phyloP scores from a whole-genome alignment of 169 alveolate genomes.

The Eimeria tenella region DNA sequence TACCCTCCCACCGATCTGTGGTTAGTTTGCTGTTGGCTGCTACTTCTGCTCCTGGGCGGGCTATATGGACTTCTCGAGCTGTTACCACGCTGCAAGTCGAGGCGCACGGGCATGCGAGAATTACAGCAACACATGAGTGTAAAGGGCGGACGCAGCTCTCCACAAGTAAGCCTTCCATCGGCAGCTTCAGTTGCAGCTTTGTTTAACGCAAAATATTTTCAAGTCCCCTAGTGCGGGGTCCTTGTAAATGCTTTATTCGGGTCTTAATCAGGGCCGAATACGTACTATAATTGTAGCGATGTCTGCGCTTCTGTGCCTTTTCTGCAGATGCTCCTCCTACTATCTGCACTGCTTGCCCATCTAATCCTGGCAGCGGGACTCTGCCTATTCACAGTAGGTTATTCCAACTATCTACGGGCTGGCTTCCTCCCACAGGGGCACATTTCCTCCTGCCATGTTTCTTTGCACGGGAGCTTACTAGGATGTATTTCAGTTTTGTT shows the following conservation, averaged over 20 bases:
- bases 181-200: too few relatives aligned
- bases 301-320: not conserved
- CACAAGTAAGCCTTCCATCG: constrained; percentile 1
- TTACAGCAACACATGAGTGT: constrained; percentile 31
- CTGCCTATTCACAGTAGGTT: constrained; percentile 38
- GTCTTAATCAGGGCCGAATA: too few relatives aligned
- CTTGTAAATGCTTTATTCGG: too few relatives aligned
- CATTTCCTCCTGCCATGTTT: too few relatives aligned
- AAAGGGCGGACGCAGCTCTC: constrained; percentile 32
- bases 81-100: constrained; percentile 10
- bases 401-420: not conserved
- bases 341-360: constrained; percentile 36
- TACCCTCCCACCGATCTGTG: constrained; percentile 44
- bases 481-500: too few relatives aligned
- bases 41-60: constrained; percentile 46
- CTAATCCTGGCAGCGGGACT: constrained; percentile 58
- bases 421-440: too few relatives aligned
- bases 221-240: too few relatives aligned
- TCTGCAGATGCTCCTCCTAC: constrained; percentile 41
- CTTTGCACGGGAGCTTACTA: too few relatives aligned
- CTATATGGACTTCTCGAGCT: constrained; percentile 43
- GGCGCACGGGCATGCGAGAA: constrained; percentile 34
- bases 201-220: too few relatives aligned
- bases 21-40: constrained; percentile 60
- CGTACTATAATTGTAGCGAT: too few relatives aligned